Percentiles rank a stretch among this genome's conserved stretches.
Conservation (phyloP, 2,329 filamentous ascomycete genomes). For the Trichoderma koningii region DNA sequence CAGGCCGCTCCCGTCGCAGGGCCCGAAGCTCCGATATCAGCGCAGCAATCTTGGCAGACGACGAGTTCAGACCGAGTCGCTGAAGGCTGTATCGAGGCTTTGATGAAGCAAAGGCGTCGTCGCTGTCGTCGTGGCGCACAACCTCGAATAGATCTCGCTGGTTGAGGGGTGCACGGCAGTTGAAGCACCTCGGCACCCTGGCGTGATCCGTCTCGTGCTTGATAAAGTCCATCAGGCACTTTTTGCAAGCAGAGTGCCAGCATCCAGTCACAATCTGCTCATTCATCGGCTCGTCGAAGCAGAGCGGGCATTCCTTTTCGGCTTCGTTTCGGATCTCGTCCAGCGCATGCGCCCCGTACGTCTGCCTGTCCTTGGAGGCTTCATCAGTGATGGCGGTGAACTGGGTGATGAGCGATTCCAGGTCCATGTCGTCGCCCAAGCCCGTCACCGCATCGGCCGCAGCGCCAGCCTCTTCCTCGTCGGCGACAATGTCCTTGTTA, state of each 20-base stretch:
- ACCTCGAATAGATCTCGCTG: conserved; percentile 89
- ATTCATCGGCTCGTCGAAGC: conserved; percentile 92
- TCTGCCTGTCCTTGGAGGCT: conserved; percentile 59
- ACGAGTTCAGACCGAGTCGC: conserved; percentile 62
- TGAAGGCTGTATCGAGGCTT: conserved; percentile 61
- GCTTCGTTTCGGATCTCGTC: conserved; percentile 90
- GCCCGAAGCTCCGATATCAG: conserved; percentile 74
- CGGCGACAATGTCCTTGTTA: conserved; percentile 79
- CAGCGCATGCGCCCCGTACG: conserved; percentile 82
- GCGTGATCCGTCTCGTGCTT: conserved; percentile 79
- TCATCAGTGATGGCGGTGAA: conserved; percentile 73
- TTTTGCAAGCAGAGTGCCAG: conserved; percentile 96
- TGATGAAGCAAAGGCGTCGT: conserved; percentile 46
- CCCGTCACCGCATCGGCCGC: conserved; percentile 78
- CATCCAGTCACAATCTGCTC: conserved; percentile 93
- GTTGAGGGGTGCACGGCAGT: conserved; percentile 81
- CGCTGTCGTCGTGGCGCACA: conserved; percentile 69
- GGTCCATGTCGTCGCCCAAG: conserved; percentile 92
- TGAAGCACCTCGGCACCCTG: conserved; percentile 80
- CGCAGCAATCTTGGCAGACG: conserved; percentile 85
- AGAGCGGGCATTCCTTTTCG: conserved; percentile 89
- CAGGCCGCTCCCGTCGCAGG: conserved; percentile 65
- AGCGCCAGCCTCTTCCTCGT: conserved; percentile 77
- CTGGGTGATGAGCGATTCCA: conserved; percentile 78
- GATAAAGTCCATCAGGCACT: conserved; percentile 88